phyloP scores from a whole-genome alignment of 2,329 filamentous ascomycete genomes.

The Stagonosporopsis vannaccii region DNA sequence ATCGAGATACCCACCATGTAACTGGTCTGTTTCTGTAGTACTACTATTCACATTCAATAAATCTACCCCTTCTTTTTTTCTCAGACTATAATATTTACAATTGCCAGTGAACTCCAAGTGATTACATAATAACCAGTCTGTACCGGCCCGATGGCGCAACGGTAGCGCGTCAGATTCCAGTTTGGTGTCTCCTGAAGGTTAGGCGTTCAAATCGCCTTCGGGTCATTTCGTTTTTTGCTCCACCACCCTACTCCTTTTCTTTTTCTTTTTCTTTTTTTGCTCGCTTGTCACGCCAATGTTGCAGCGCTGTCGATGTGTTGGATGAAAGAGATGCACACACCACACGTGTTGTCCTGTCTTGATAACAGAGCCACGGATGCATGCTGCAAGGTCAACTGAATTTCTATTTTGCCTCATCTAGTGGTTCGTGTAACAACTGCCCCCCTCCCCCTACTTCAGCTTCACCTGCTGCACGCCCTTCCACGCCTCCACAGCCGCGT shows the following conservation, averaged over 20 bases:
- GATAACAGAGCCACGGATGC: too few relatives aligned
- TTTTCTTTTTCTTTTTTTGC: neutral
- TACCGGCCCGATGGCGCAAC: conserved; percentile 35
- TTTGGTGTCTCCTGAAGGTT: conserved; percentile 35
- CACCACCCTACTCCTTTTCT: neutral
- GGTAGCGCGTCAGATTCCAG: conserved; percentile 42
- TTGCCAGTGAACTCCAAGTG: neutral
- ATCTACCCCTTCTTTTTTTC: too few relatives aligned
- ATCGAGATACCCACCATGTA: conserved; percentile 25
- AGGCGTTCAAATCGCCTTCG: conserved; percentile 35
- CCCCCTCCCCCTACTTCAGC: conserved; percentile 41
- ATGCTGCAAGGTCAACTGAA: too few relatives aligned
- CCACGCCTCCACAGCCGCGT: conserved; percentile 42
- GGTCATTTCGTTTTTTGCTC: conserved; percentile 22
- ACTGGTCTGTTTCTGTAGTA: neutral
- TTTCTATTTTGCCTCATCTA: too few relatives aligned
- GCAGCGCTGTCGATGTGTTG: too few relatives aligned
- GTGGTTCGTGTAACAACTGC: neutral
- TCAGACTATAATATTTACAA: too few relatives aligned
- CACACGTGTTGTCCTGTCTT: too few relatives aligned
- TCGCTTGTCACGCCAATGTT: too few relatives aligned
- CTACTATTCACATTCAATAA: too few relatives aligned
- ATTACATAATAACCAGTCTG: neutral
- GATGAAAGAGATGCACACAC: too few relatives aligned
- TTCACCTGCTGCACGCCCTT: conserved; percentile 43